Base-by-base conservation (phyloP, 768 basidiomycete species). In the Lepiota brunneoincarnata region DNA sequence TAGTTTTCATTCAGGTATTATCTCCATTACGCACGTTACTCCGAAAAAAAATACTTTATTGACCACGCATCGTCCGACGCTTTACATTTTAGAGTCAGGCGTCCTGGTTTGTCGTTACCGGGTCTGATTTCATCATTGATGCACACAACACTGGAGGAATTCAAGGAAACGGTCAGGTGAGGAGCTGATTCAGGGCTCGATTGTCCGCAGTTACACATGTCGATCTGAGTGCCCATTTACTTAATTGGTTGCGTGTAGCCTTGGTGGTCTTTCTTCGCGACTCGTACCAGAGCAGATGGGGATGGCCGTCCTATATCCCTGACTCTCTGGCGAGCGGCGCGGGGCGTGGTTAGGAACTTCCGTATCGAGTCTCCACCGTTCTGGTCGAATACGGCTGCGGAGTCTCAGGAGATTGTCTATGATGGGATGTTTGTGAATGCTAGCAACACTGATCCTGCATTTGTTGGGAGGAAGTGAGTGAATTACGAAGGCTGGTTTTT, bases 81-180 rank as follows among this genome's bases (percentile, higher is more conserved):
- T 43, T 23, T 37, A 14, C 1, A 4, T 15, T 24, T 28, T 50
- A 83, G 79, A 76, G 68, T 59, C 83, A 84, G 69, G 79, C 82
- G 2, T 84, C 83, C 4, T 84, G 82, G 80, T 84, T 84, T 58
- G 78, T 84, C 48, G 69, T 84, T 26, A 81, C 81, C 4, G 82
- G 82, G 3, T 67, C 67, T 18, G 75, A 83, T 67, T 84, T 84
- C 54, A 69, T 69, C 14, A 74, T 84, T 56, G 78, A 83, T 63
- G 83, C 75, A 2, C 78, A 83, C 62, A 73, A 75, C 60, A 72
- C 69, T 1, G 82, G 82, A 23, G 82, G 82, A 1, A 80, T 85
- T 49, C 71, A 78, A 63, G 83, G 83, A 17, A 82, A 84, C 58
- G 82, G 82, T 26, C 82, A 82, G 67, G 77, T 75, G 49, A 24